A percentile compares a stretch with the other conserved stretches of the same genome.
phyloP scores from a whole-genome alignment of 257 asterid genomes.

The Capsicum chinense region DNA sequence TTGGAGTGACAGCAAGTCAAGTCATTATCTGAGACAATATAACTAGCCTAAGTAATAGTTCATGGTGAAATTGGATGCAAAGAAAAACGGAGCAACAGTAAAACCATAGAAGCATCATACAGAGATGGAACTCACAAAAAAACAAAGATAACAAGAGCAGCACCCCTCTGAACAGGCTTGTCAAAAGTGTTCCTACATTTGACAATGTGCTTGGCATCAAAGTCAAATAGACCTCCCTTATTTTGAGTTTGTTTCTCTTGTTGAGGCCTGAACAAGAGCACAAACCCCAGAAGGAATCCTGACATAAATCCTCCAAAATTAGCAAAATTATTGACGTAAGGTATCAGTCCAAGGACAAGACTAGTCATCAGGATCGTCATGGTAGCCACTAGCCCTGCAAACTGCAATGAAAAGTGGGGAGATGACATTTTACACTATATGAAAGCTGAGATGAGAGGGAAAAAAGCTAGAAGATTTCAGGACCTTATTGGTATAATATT shows the following conservation, averaged over 20 bases:
- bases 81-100: slow-evolving; percentile 16
- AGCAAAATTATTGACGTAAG: slow-evolving; percentile 75
- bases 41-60: not conserved
- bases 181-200: slow-evolving; percentile 54
- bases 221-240: slow-evolving; percentile 72
- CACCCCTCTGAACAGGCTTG: slow-evolving; percentile 62
- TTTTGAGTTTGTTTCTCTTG: slow-evolving; percentile 47
- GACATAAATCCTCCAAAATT: slow-evolving; percentile 79
- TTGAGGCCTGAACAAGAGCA: slow-evolving; percentile 67
- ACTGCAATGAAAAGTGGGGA: slow-evolving; percentile 47
- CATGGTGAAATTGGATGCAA: not conserved
- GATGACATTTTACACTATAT: slow-evolving; percentile 27
- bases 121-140: slow-evolving; percentile 62
- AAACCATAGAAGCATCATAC: not conserved
- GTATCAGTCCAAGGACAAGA: slow-evolving; percentile 68
- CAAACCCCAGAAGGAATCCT: slow-evolving; percentile 74
- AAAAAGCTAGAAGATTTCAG: not conserved
- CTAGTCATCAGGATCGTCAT: slow-evolving; percentile 53
- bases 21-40: not conserved
- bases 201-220: slow-evolving; percentile 53
- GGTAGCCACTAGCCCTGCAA: slow-evolving; percentile 53
- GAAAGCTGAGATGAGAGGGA: slow-evolving; percentile 24
- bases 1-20: slow-evolving; percentile 27
- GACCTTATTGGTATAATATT: slow-evolving; percentile 74
- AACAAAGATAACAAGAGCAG: slow-evolving; percentile 55